Evolutionary conservation across 768 basidiomycete genomes (phyloP), one percentile per base, ranked within the genome.

Genomic region (Amanita rubescens): DNA sequence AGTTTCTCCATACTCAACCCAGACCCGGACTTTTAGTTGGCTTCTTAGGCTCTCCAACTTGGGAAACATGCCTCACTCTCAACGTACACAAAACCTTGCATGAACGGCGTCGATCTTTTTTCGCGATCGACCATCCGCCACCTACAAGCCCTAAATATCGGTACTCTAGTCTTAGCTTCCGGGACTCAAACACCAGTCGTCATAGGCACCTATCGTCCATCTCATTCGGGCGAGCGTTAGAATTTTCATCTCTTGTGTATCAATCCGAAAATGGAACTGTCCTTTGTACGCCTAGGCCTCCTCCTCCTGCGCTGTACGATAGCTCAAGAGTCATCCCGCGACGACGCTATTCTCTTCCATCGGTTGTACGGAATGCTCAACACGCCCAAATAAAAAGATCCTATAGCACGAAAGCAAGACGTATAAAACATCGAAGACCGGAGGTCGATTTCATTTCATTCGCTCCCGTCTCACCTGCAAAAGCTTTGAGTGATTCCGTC

Each of bases 21-120:
- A 75, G 70, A 14, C 67, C 69, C 37, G 75, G 71, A 11, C 67
- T 76, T 57, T 53, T 72, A 27, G 71, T 75, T 15, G 76, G 76
- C 1, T 68, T 76, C 49, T 67, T 75, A 37, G 74, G 75, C 34
- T 76, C 75, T 38, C 76, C 76, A 17, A 58, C 67, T 7, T 73
- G 70, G 68, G 76, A 77, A 65, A 73, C 69, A n/a, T 63, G 64
- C 22, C 59, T 67, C 22, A 67, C 63, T 47, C 42, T 46, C 33
- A 52, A 57, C 6, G 46, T 60, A n/a, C 44, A 53, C 33, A 46
- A 46, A 42, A 60, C 57, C 55, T 17, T 59, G 35, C 43, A 46
- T 35, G 61, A 62, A 51, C 48, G 53, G 39, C 55, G 61, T 47
- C 55, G 57, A 19, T 57, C 56, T 19, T 65, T 61, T 14, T 60